Percentiles rank a stretch among this genome's conserved stretches.
These are phyloP conservation scores for Tinospora cordifolia DNA, from an alignment of 164 flowering plant genomes.

Conservation along the genomic window DNA sequence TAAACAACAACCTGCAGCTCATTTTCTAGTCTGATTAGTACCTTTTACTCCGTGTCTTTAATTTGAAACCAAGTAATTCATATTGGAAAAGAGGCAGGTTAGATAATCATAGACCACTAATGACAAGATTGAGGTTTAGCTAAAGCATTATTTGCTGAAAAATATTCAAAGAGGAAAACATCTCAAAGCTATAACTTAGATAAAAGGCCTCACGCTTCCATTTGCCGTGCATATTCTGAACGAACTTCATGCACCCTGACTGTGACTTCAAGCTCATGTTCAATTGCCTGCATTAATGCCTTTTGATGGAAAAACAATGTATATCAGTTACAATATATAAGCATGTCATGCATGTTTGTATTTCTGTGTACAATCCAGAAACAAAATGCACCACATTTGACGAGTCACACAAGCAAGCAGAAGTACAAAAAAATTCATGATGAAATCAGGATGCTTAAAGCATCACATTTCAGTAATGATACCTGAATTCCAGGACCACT, in stretches of 20 bases:
- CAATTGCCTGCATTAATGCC: slow-evolving; percentile 85
- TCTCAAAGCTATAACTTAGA: not conserved
- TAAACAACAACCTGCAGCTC: too few relatives aligned
- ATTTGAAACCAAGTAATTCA: not conserved
- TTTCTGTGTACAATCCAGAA: not conserved
- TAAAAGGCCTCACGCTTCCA: slow-evolving; percentile 63
- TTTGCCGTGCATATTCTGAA: slow-evolving; percentile 77
- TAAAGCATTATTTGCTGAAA: not conserved
- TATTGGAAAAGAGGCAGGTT: not conserved
- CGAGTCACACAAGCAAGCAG: not conserved
- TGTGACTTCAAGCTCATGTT: slow-evolving; percentile 89
- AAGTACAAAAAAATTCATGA: not conserved
- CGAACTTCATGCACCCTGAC: slow-evolving; percentile 92
- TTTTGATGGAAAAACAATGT: slow-evolving; percentile 16
- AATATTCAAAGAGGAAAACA: not conserved
- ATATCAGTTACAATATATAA: slow-evolving; percentile 8
- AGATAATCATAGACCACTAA: not conserved
- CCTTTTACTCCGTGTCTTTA: not conserved
- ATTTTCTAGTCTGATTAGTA: not conserved
- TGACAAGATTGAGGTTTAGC: not conserved
- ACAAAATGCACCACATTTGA: not conserved
- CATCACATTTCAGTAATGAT: not conserved
- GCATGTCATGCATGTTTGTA: not conserved
- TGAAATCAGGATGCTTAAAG: not conserved
- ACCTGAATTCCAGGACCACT: slow-evolving; percentile 79